Percentiles rank a stretch among this genome's conserved stretches.
phyloP scores from a whole-genome alignment of 495 filamentous ascomycete species.

The Lophiostoma macrostomum region DNA sequence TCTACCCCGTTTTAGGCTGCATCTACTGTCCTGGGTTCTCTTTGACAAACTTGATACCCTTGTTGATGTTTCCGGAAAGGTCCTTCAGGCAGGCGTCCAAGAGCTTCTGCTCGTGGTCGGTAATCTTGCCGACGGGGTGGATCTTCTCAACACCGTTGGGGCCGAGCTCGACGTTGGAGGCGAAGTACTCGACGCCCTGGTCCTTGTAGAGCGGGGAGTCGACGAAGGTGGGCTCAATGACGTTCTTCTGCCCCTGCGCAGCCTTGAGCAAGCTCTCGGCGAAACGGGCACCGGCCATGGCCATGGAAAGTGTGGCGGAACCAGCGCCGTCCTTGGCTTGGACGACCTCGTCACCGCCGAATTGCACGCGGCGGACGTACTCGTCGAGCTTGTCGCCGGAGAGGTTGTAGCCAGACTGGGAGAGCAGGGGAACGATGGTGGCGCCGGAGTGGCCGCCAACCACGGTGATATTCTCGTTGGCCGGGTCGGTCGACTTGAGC shows the following conservation, averaged over 20 bases:
- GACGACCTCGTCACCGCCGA: slow-evolving; percentile 99
- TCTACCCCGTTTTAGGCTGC: slow-evolving; percentile 11
- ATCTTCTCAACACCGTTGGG: slow-evolving; percentile 95
- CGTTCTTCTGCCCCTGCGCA: slow-evolving; percentile 87
- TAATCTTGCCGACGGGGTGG: slow-evolving; percentile 74
- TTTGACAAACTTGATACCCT: slow-evolving; percentile 70
- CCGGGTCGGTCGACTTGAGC: slow-evolving; percentile 84
- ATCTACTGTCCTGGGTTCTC: slow-evolving; percentile 52
- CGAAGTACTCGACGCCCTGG: slow-evolving; percentile 93
- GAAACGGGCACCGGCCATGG: slow-evolving; percentile 96
- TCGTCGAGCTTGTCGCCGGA: slow-evolving; percentile 67
- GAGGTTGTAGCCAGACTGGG: slow-evolving; percentile 85
- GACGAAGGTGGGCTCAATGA: slow-evolving; percentile 94
- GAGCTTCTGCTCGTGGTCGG: slow-evolving; percentile 81
- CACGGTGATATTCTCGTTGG: slow-evolving; percentile 89
- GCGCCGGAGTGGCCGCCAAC: slow-evolving; percentile 96
- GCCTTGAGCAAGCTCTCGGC: slow-evolving; percentile 92
- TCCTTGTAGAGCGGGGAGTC: slow-evolving; percentile 97
- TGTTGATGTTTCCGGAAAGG: slow-evolving; percentile 84
- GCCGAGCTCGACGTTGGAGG: slow-evolving; percentile 89
- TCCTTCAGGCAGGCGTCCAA: slow-evolving; percentile 78
- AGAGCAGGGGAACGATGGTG: slow-evolving; percentile 96
- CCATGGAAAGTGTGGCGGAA: slow-evolving; percentile 98
- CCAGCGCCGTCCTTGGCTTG: slow-evolving; percentile 98
- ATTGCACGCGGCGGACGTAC: slow-evolving; percentile 94